Evolutionary conservation across 2,329 filamentous ascomycete species (phyloP), one percentile per base, ranked within the genome.

Genomic region (Acarospora socialis): DNA sequence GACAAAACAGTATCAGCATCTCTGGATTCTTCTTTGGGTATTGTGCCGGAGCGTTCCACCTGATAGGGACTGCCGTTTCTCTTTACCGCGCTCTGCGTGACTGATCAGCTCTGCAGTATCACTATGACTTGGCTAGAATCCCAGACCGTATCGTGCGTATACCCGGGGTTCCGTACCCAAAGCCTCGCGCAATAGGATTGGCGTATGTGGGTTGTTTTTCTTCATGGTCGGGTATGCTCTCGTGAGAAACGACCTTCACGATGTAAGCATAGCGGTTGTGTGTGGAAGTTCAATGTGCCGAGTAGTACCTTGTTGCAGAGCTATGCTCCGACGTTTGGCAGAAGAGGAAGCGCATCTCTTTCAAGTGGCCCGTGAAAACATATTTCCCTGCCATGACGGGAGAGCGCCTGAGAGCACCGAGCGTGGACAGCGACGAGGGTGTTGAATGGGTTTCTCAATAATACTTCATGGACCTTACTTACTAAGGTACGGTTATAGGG

Each of bases 181-280:
- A 32, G 87, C 90, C 66, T 95, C 90, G 53, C 90, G 81, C 51
- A 98, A 76, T 66, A 98, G 67, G 60, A 98, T 95, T 33, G 90
- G 90, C 29, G 72, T 86, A 59, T 81, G 66, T 35, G 90, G 90
- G 66, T 98, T 98, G 70, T 87, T 81, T 69, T 92, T 92, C 75
- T 98, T 98, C 87, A 98, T 95, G 38, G 81, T 90, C 28, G 90
- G 90, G 60, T 98, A 98, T 45, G 84, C 77, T 55, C 82, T 75
- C 43, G 77, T 78, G 45, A 98, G 69, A 63, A 98, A 98, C 18
- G 80, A 77, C 57, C 90, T 94, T 4, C 9, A 5, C 21, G 19
- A 15, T 32, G 2, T 21, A 23, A 7, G 19, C 15, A 15, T 17
- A 34, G 25, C 37, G 14, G 16, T 13, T 39, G 12, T 34, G 21